Base-by-base conservation (phyloP, 805 yeast genomes). In the Candida dendrica region DNA sequence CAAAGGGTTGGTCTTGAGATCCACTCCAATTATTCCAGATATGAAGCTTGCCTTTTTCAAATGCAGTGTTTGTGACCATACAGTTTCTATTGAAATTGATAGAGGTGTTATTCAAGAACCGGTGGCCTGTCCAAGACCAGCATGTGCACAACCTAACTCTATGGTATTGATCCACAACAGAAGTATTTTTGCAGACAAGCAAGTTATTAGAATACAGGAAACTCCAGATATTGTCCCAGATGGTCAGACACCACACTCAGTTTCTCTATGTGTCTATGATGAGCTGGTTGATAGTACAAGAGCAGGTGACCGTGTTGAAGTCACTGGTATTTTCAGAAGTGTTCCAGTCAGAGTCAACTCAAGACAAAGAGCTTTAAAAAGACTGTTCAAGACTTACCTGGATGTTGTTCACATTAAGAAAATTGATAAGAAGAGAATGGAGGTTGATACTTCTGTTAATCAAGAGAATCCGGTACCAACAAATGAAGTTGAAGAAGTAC, bases 221-320 rank as follows among this genome's bases (percentile, higher is more conserved):
- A 89, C 96, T 0, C 96, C 96, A 1, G 98, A 93, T 62, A 72
- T 79, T 47, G 95, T 91, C 14, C 98, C 98, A 4, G 98, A 86
- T 65, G 98, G 98, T 15, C 98, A 93, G 64, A 93, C 98, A 3
- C 98, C 98, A 2, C 98, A 93, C 63, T 83, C 96, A 13, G 86
- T 93, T 38, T 87, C 95, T 6, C 68, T 93, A 24, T 88, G 96
- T 68, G 95, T 87, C 1, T 93, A 91, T 59, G 98, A 93, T 63
- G 98, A 93, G 60, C 71, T 93, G 47, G 98, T 93, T 1, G 98
- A 93, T 61, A 74, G 85, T 41, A 84, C 95, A 55, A 77, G 95
- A 53, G 97, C 98, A 8, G 98, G 98, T 71, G 98, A 93, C 62
- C 77, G 97, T 45, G 75, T 93, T 37, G 96, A 91, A 61, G 95